Conservation (phyloP, 108 stramenopile genomes). For the Fistulifera pelliculosa region DNA sequence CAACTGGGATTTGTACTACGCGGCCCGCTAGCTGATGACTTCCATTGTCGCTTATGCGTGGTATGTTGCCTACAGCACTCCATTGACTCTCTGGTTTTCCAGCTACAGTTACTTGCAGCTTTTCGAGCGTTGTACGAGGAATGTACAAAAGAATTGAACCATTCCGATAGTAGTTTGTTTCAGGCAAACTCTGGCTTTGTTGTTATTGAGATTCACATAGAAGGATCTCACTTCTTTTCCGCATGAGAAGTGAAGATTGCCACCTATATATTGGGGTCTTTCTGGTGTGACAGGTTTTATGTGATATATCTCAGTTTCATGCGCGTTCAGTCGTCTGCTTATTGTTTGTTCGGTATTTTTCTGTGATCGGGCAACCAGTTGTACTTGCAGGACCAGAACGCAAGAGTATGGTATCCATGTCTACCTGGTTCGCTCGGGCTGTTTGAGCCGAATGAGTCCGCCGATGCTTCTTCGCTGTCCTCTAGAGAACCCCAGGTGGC, state of each 20-base stretch:
- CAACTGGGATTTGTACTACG: slow-evolving; percentile 34
- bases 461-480: slow-evolving; percentile 7
- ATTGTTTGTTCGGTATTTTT: slow-evolving; percentile 27
- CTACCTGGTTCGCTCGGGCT: neutral
- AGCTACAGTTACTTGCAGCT: slow-evolving; percentile 31
- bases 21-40: slow-evolving; percentile 25
- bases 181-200: slow-evolving; percentile 29
- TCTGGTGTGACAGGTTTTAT: slow-evolving; percentile 65
- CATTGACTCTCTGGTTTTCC: slow-evolving; percentile 34
- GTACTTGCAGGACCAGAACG: slow-evolving; percentile 82
- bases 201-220: slow-evolving; percentile 10
- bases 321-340: slow-evolving; percentile 48
- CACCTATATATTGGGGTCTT: slow-evolving; percentile 78
- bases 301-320: slow-evolving; percentile 82
- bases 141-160: slow-evolving; percentile 62
- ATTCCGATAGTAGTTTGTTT: slow-evolving; percentile 42
- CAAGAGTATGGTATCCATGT: slow-evolving; percentile 71
- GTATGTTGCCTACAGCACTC: slow-evolving; percentile 48
- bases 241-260: slow-evolving; percentile 86
- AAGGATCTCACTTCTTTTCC: slow-evolving; percentile 76
- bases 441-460: neutral
- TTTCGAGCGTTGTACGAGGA: slow-evolving; percentile 25
- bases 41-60: slow-evolving; percentile 12
- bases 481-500: slow-evolving; percentile 22
- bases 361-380: slow-evolving; percentile 35